phyloP scores from a whole-genome alignment of 352 stramenopile genomes.

The Thalassiosira hispida region DNA sequence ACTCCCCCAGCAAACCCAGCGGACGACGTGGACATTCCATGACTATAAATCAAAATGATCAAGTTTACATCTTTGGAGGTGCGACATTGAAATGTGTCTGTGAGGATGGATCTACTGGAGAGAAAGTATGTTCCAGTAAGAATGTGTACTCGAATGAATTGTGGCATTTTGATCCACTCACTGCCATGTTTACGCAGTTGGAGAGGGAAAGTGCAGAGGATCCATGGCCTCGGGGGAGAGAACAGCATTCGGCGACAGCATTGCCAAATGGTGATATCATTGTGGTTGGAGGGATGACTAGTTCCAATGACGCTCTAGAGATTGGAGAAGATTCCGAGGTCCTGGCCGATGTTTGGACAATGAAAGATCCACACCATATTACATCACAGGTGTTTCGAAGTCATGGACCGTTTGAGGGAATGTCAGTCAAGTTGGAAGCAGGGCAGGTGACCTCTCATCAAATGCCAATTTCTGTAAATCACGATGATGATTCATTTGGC shows the following conservation, averaged over 20 bases:
- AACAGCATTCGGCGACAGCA: slow-evolving; percentile 44
- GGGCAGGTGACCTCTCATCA: slow-evolving; percentile 29
- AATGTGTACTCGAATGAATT: slow-evolving; percentile 52
- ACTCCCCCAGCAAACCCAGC: slow-evolving; percentile 13
- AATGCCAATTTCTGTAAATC: slow-evolving; percentile 17
- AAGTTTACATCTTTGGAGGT: slow-evolving; percentile 58
- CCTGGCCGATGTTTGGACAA: slow-evolving; percentile 42
- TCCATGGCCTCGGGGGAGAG: slow-evolving; percentile 22
- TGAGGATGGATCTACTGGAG: background rate
- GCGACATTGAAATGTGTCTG: slow-evolving; percentile 43
- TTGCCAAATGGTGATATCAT: slow-evolving; percentile 40
- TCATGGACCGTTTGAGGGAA: slow-evolving; percentile 4
- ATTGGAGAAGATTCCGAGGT: slow-evolving; percentile 17
- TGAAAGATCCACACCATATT: slow-evolving; percentile 32
- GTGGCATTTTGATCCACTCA: slow-evolving; percentile 41
- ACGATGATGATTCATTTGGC: slow-evolving; percentile 4
- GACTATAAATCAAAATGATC: slow-evolving; percentile 29
- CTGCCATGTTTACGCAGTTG: slow-evolving; percentile 30
- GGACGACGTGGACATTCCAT: slow-evolving; percentile 51
- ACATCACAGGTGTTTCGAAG: slow-evolving; percentile 16
- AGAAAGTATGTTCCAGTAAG: slow-evolving; percentile 20
- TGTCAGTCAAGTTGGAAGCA: slow-evolving; percentile 22
- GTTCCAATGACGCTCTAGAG: slow-evolving; percentile 10
- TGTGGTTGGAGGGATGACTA: slow-evolving; percentile 42
- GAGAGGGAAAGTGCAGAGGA: background rate